Conservation (phyloP, 1,284 basidiomycete genomes). For the Naganishia liquefaciens region DNA sequence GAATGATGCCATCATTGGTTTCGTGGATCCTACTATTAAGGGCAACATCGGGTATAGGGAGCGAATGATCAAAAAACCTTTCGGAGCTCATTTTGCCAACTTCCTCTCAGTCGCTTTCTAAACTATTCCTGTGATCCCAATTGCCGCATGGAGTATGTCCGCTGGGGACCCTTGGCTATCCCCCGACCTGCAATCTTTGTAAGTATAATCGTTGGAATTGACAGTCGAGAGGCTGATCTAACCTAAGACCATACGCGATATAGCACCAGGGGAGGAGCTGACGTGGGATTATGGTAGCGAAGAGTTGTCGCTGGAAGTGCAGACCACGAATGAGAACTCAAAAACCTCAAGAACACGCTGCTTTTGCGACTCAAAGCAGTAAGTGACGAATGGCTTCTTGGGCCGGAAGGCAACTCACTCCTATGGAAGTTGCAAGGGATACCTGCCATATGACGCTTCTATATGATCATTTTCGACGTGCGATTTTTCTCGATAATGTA, state of each 20-base stretch:
- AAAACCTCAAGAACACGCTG: neutral
- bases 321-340: neutral
- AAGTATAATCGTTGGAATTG: neutral
- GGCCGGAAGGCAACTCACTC: neutral
- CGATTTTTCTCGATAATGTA: neutral
- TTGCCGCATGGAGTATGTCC: constrained; percentile 33
- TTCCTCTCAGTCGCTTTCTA: constrained; percentile 35
- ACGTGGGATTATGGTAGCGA: constrained; percentile 28
- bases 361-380: constrained; percentile 6
- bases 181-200: constrained; percentile 38
- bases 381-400: neutral
- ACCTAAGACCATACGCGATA: constrained; percentile 10
- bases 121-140: constrained; percentile 40
- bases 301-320: neutral
- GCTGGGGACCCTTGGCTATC: constrained; percentile 30
- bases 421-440: neutral
- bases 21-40: constrained; percentile 34
- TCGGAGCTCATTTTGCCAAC: neutral
- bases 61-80: no score
- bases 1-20: constrained; percentile 23
- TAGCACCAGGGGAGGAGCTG: constrained; percentile 25
- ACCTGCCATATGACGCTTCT: constrained; percentile 3
- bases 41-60: constrained; percentile 36
- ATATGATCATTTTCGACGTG: neutral
- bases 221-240: neutral